Evolutionary conservation across 768 basidiomycete genomes (phyloP), one percentile per base, ranked within the genome.

Genomic region (Baorangia bicolor): DNA sequence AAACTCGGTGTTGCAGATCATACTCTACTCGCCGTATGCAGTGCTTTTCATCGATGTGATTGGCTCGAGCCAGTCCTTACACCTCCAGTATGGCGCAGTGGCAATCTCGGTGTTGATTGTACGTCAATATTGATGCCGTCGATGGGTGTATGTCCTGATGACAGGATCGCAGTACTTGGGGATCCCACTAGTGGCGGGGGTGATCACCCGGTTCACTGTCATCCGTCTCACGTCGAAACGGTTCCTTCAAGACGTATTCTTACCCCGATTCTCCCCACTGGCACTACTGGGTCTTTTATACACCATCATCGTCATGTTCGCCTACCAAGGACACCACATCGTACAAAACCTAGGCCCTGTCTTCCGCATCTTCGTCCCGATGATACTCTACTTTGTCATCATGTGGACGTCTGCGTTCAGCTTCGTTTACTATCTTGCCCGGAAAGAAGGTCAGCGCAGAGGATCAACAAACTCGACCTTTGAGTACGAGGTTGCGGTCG

Each of bases 1-100:
- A 64, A 93, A 95, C 65, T 87, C 90, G 4, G 59, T 88, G 8
- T 73, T 95, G 33, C 92, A 94, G 69, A 88, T 92, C 28, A 70
- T 85, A 3, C 76, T 93, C 9, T 71, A 68, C 47, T 84, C 90
- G 2, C 91, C 91, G 0, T 84, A 81, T 59, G 79, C 87, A 1
- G 67, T 93, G 1, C 73, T 92, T n/a, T 90, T 93, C 68, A 78
- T 93, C 64, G 84, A 91, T 61, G 72, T 85, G 41, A 81, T 93
- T 47, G 83, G 87, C 5, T 81, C 78, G 5, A 64, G 58, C 4
- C 50, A 66, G 5, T 60, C 74, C 16, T 54, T 63, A 14, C 78
- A 78, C 53, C 75, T 90, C 35, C 67, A 74, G 2, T 90, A 92
- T 54, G 75, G 78, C 4, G 61, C 77, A 21, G 84, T 85, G 11